Base-by-base conservation (phyloP, 2,329 filamentous ascomycete genomes). In the Neonectria coccinea region DNA sequence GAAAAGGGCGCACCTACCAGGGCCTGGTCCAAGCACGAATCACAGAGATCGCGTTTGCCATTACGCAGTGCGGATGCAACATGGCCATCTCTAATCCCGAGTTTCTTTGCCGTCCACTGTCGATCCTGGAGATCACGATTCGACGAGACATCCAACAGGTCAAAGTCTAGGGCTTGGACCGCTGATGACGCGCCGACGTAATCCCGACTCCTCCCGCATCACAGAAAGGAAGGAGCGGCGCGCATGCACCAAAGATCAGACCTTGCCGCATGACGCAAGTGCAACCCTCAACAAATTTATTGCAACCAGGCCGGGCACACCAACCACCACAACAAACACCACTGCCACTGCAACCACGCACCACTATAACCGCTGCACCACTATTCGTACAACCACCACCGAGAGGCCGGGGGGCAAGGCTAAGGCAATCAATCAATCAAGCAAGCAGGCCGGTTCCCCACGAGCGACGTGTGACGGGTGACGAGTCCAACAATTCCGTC, bases 201-300 rank as follows among this genome's bases (percentile, higher is more conserved):
- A 59, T 48, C 42, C 54, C 55, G 48, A 25, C n/a, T 50, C 33
- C 31, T 63, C 29, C 60, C 60, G 60, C 31, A 45, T 29, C 33
- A 5, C 48, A 33, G 11, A 18, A 22, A 16, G 27, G 16, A 36
- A 44, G 22, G 33, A 36, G 44, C 45, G 14, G 18, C 47, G 27
- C 29, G 29, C 29, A 29, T 9, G 29, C 29, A 10, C 56, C 53
- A 16, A 22, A 31, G 42, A 29, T 47, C 22, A 27, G 20, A 2
- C 45, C 45, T 41, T 50, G 56, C 45, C 50, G 62, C 62, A 64
- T 64, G 62, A 64, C 62, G 52, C 62, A 64, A 47, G 47, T 61
- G 57, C 52, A 64, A 59, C 51, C 48, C 62, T 56, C 62, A 64
- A 64, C 62, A 61, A 64, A 64, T 64, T 42, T 20, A 18, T 20